Evolutionary conservation across 768 basidiomycete genomes (phyloP).

Genomic region (Boletus speciosus): DNA sequence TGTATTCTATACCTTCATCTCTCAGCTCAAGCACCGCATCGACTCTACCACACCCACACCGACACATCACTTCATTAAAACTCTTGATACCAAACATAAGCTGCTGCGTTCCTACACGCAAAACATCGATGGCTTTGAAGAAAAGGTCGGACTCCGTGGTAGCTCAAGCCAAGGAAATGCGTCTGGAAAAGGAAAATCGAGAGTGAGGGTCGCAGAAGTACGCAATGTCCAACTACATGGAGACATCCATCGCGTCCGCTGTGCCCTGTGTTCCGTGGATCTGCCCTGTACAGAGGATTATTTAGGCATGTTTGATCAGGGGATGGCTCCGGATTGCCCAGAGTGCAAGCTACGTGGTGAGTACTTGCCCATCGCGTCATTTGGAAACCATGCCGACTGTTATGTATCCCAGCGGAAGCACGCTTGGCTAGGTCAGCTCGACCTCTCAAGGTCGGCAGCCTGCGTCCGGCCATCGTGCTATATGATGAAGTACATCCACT

Average conservation of each 20-base stretch:
- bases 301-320: constrained; percentile 60
- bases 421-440: constrained; percentile 83
- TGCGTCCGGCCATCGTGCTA: constrained; percentile 90
- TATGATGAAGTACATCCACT: constrained; percentile 94
- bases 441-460: constrained; percentile 71
- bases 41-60: constrained; percentile 76
- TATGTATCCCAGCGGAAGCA: constrained; percentile 53
- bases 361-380: constrained; percentile 27
- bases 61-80: constrained; percentile 87
- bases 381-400: neutral
- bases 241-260: constrained; percentile 88
- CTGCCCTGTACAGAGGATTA: constrained; percentile 66
- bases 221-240: constrained; percentile 93
- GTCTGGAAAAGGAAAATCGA: constrained; percentile 65
- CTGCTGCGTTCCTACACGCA: constrained; percentile 92
- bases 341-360: constrained; percentile 80
- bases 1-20: constrained; percentile 93
- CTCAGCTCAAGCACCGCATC: constrained; percentile 80
- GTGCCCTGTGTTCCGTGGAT: constrained; percentile 78
- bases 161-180: constrained; percentile 52
- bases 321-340: constrained; percentile 79
- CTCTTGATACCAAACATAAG: constrained; percentile 78
- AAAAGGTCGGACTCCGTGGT: constrained; percentile 68
- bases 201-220: constrained; percentile 65
- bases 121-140: constrained; percentile 96